Base-by-base conservation (phyloP, 192 early-diverging fungal genomes). In the Gigaspora rosea region DNA sequence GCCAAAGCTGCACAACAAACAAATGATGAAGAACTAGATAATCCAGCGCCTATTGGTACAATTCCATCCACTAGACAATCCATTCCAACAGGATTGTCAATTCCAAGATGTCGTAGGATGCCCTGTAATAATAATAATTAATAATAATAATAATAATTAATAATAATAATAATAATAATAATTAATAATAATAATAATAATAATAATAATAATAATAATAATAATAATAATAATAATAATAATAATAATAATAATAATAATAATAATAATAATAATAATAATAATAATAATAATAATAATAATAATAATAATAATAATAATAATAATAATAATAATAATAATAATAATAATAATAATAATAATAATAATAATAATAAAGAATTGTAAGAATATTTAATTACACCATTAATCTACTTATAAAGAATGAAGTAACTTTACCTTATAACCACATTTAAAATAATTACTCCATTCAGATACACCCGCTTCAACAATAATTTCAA, bases 401-500 rank as follows among this genome's bases (percentile, higher is more conserved):
- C 27, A 27, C 27, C 41, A 41, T 41, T 41, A 41, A 41, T 6
- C 0, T 41, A 41, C 2, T 41, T 41, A 41, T 6, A 41, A 41
- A 41, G 3, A 41, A 2, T 41, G 41, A 41, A 7, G 7, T 41
- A 41, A 41, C 2, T 0, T 41, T 83, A 87, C 89, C 84, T 92
- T 94, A 85, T 95, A 96, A 9, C 94, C 95, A 80, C 94, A 94
- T 83, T 92, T 91, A 82, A 96, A 96, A 85, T 98, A 98, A 83
- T 95, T 96, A 71, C 87, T 87, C 96, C 96, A 98, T 67, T 92
- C 90, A 71, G 90, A 89, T 70, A 80, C 46, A 48, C 80, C 78
- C 9, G 83, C 76, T 5, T 85, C 82, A 20, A 89, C 78, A 80
- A 95, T 89, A 74, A 97, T 95, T 27, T 85, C 84, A 22, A 95